phyloP scores from a whole-genome alignment of 768 basidiomycete species.

The Chlorophyllum brunneum region DNA sequence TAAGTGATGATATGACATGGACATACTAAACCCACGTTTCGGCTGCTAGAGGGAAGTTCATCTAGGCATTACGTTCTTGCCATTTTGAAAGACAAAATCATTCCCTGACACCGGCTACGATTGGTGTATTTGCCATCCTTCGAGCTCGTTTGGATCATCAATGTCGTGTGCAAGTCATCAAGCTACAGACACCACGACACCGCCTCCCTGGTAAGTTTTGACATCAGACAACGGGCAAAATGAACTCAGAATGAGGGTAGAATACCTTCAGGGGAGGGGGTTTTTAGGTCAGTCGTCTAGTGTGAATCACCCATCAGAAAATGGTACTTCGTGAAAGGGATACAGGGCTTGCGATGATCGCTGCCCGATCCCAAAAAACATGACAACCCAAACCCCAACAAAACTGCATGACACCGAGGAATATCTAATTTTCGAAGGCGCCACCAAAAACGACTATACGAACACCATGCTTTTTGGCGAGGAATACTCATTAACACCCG shows the following conservation, averaged over 20 bases:
- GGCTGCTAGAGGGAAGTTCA: conserved; percentile 46
- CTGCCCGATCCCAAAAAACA: too few species aligned
- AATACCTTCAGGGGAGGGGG: not conserved
- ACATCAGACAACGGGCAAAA: too few species aligned
- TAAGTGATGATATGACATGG: not conserved
- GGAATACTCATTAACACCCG: conserved; percentile 35
- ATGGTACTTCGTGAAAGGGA: not conserved
- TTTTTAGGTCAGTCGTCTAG: not conserved
- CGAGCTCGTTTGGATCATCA: conserved; percentile 45
- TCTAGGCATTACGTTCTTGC: conserved; percentile 35
- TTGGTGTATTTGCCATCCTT: conserved; percentile 35
- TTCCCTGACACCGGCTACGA: not conserved
- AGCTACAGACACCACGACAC: conserved; percentile 58
- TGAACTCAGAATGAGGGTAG: too few species aligned
- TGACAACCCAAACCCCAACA: too few species aligned
- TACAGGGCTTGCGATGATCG: conserved; percentile 31
- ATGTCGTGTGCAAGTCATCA: conserved; percentile 60
- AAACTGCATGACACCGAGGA: conserved; percentile 17
- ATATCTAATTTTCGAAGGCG: conserved; percentile 35
- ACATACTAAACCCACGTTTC: conserved; percentile 36
- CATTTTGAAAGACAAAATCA: conserved; percentile 20
- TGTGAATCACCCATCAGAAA: not conserved
- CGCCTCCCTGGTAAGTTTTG: not conserved
- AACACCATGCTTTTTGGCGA: conserved; percentile 55
- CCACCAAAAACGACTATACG: conserved; percentile 57